Evolutionary conservation across 352 stramenopile genomes (phyloP).

Genomic region (Phytophthora sansomeana): DNA sequence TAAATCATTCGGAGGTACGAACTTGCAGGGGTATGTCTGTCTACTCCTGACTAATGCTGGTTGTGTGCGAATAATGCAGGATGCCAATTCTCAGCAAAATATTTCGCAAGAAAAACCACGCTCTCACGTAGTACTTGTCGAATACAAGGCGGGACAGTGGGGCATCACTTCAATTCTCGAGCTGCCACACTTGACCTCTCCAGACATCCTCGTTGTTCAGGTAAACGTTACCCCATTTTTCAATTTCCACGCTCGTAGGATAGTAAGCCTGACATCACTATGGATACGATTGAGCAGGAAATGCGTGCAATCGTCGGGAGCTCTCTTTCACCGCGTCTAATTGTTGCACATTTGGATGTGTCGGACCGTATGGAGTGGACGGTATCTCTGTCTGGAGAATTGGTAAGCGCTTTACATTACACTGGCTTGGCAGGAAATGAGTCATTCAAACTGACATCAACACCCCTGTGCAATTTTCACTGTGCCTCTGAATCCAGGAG

Average conservation of each 20-base stretch:
- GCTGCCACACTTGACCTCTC: conserved; percentile 41
- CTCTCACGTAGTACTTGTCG: conserved; percentile 39
- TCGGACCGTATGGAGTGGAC: conserved; percentile 42
- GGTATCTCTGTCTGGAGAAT: conserved; percentile 42
- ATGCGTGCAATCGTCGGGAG: conserved; percentile 54
- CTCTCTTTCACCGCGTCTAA: conserved; percentile 45
- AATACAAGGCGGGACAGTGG: conserved; percentile 32
- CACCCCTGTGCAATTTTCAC: background rate
- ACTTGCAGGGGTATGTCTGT: background rate
- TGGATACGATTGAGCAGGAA: conserved; percentile 31
- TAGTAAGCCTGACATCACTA: background rate
- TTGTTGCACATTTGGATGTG: conserved; percentile 46
- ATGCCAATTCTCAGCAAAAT: background rate
- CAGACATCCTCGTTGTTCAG: conserved; percentile 55
- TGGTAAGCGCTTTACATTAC: conserved; percentile 36
- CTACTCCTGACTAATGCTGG: background rate
- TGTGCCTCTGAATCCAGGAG: conserved; percentile 36
- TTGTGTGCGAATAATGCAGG: conserved; percentile 15
- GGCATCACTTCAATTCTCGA: conserved; percentile 26
- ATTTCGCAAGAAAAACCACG: conserved; percentile 16
- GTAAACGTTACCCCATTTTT: conserved; percentile 19
- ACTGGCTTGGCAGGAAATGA: too few species aligned
- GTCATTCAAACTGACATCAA: background rate
- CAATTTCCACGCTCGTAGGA: background rate
- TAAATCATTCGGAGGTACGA: conserved; percentile 32